Evolutionary conservation across 2,329 filamentous ascomycete genomes (phyloP), one percentile per base, ranked within the genome.

Genomic region (Trichophyton schoenleinii): DNA sequence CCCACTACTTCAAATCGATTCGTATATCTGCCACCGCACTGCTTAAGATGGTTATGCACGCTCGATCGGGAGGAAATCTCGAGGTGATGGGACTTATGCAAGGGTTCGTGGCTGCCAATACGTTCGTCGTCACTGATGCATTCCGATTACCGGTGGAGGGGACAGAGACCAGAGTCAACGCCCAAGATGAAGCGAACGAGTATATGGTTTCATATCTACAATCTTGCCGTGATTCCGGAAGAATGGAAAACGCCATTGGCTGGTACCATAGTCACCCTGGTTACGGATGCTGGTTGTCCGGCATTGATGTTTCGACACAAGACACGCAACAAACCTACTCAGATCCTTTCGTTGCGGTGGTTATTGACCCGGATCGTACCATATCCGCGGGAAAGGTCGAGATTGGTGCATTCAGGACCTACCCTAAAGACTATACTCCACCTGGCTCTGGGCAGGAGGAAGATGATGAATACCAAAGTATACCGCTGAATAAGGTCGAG

Each of bases 51-150:
- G 90, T 95, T 66, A 97, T 96, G 89, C 94, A 99, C 73, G 94
- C 94, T 8, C 88, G 94, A n/a, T 91, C 90, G 0, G 94, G 94
- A 66, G 92, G 94, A 62, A 85, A 84, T 31, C 82, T 97, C 66
- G 94, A 99, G 78, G 83, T 99, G 69, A 99, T 99, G 94, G 94
- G 94, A 62, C 75, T 99, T 68, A 99, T 99, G 94, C 88, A 95
- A 71, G 94, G 94, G 64, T 96, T 95, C 74, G 87, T 96, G 58
- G 83, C 89, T 66, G 85, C 86, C 48, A 87, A 95, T 69, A 85
- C 77, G 3, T 89, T 99, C 69, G 84, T 99, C 66, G 87, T 99
- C 60, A 97, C 91, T 0, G 94, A 99, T 71, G 90, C 91, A 28
- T 94, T 97, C 75, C 85, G 91, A 20, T 79, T 99, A 44, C 94